A percentile compares a stretch with the other conserved stretches of the same genome.
Evolutionary conservation across 306 rosid genomes (phyloP).

Genomic region (Ochetophila trinervis): DNA sequence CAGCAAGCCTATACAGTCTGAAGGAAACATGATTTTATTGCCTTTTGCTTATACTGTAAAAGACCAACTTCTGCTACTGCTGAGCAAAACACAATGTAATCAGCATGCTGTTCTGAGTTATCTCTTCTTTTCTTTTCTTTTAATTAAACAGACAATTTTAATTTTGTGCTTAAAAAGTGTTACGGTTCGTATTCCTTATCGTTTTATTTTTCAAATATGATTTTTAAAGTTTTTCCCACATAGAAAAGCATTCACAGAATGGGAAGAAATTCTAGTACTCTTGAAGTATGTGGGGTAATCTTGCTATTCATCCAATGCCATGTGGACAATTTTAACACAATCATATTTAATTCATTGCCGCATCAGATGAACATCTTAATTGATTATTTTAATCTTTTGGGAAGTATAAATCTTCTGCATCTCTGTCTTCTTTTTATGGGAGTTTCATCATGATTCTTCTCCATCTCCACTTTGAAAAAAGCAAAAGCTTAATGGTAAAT

Average conservation of each 20-base stretch:
- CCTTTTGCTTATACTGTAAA: slow-evolving; percentile 36
- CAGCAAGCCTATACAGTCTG: slow-evolving; percentile 97
- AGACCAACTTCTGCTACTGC: slow-evolving; percentile 33
- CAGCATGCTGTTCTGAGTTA: slow-evolving; percentile 24
- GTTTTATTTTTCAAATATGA: neutral
- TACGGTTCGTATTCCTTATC: slow-evolving; percentile 14
- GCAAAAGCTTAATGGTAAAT: too few relatives aligned
- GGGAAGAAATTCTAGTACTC: too few relatives aligned
- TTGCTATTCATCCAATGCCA: too few relatives aligned
- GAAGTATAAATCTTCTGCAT: too few relatives aligned
- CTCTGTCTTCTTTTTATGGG: too few relatives aligned
- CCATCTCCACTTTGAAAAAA: too few relatives aligned
- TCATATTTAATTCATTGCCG: too few relatives aligned
- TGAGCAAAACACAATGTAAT: slow-evolving; percentile 39
- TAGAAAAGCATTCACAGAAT: slow-evolving; percentile 10
- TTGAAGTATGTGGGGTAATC: too few relatives aligned
- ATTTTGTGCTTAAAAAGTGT: slow-evolving; percentile 30
- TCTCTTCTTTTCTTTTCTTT: neutral
- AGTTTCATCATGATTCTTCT: too few relatives aligned
- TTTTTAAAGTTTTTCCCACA: neutral
- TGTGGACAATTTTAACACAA: too few relatives aligned
- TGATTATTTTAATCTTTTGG: too few relatives aligned
- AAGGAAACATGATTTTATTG: slow-evolving; percentile 27
- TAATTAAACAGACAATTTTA: slow-evolving; percentile 16
- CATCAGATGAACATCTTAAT: too few relatives aligned